A percentile compares a stretch with the other conserved stretches of the same genome.
phyloP scores from a whole-genome alignment of 768 basidiomycete species.

The Lactarius pseudohatsudake region DNA sequence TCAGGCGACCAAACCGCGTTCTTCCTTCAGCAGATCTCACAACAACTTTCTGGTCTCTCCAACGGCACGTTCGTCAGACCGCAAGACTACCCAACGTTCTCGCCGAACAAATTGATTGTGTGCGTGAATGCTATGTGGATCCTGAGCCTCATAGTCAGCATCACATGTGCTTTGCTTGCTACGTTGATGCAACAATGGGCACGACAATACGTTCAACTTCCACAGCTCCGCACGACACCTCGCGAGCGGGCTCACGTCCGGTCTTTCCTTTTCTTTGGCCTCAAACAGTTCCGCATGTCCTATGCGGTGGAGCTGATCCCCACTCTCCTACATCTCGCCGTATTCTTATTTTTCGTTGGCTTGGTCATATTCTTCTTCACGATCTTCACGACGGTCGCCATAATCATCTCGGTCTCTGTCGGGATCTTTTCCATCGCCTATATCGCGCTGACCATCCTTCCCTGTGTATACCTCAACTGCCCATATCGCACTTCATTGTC shows the following conservation, averaged over 20 bases:
- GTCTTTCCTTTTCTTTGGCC: constrained; percentile 21
- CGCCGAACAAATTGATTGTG: background rate
- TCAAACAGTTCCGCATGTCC: constrained; percentile 3
- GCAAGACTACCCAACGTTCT: background rate
- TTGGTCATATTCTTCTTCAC: constrained; percentile 16
- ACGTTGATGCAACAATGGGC: constrained; percentile 24
- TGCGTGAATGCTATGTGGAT: constrained; percentile 24
- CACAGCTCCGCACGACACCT: background rate
- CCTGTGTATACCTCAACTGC: background rate
- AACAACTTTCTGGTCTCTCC: constrained; percentile 10
- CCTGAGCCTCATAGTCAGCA: constrained; percentile 20
- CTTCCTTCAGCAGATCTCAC: constrained; percentile 15
- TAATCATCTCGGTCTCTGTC: constrained; percentile 3
- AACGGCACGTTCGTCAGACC: background rate
- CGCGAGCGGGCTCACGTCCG: constrained; percentile 15
- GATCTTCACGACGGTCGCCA: constrained; percentile 9
- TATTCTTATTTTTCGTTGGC: constrained; percentile 26
- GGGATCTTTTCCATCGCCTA: constrained; percentile 9
- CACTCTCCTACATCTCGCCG: constrained; percentile 20
- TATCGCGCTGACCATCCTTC: constrained; percentile 11
- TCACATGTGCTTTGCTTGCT: constrained; percentile 20
- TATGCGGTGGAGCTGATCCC: constrained; percentile 12
- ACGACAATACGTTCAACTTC: constrained; percentile 16
- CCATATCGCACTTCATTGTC: constrained; percentile 24
- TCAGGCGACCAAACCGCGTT: constrained; percentile 13